Percentiles rank a stretch among this genome's conserved stretches.
Evolutionary conservation across 1,139 yeast species (phyloP).

Genomic region (Groenewaldozyma sp.): DNA sequence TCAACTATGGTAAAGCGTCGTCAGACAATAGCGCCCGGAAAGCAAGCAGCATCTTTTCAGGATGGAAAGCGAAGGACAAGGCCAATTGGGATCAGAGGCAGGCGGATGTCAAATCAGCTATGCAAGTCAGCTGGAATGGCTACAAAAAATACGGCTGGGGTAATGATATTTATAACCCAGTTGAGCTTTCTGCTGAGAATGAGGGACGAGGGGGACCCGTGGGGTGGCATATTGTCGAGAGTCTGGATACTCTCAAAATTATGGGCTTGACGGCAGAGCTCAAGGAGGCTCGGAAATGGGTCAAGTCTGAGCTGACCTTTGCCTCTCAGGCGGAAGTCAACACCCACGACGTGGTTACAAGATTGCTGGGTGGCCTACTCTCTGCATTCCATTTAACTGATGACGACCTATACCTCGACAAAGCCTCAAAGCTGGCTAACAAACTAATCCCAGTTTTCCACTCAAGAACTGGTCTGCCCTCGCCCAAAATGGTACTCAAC

Average conservation of each 20-base stretch:
- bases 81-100: constrained; percentile 39
- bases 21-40: neutral
- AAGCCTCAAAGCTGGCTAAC: constrained; percentile 61
- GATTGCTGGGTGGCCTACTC: constrained; percentile 87
- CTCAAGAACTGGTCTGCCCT: constrained; percentile 61
- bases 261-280: constrained; percentile 71
- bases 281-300: constrained; percentile 63
- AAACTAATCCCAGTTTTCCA: constrained; percentile 56
- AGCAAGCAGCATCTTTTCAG: neutral
- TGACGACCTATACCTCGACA: constrained; percentile 64
- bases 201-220: constrained; percentile 69
- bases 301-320: constrained; percentile 46
- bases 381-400: constrained; percentile 69
- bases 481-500: constrained; percentile 63
- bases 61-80: constrained; percentile 5
- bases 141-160: constrained; percentile 83
- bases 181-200: constrained; percentile 53
- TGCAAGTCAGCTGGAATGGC: constrained; percentile 71
- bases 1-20: constrained; percentile 14
- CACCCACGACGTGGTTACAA: constrained; percentile 85
- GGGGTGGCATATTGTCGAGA: constrained; percentile 94
- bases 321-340: constrained; percentile 69
- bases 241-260: constrained; percentile 72
- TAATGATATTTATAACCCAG: constrained; percentile 55
- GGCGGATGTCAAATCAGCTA: constrained; percentile 50